Evolutionary conservation across 1,139 yeast species (phyloP).

Genomic region (Yamadazyma siamensis): DNA sequence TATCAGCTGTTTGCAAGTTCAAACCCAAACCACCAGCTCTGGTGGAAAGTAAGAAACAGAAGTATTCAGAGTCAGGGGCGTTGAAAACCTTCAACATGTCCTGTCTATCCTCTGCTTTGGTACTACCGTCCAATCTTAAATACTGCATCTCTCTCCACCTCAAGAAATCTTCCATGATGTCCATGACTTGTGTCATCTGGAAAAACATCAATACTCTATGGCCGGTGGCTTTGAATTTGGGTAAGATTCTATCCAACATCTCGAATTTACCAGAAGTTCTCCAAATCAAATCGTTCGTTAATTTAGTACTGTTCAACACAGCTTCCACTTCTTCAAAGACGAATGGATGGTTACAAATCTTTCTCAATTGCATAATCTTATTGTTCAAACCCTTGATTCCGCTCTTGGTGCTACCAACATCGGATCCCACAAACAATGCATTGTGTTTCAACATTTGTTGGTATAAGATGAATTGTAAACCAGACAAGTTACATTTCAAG

Average conservation of each 20-base stretch:
- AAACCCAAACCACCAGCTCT: constrained; percentile 91
- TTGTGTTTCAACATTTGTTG: constrained; percentile 75
- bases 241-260: constrained; percentile 67
- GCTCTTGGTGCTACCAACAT: constrained; percentile 40
- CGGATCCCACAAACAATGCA: constrained; percentile 56
- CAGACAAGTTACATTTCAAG: constrained; percentile 89
- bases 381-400: constrained; percentile 85
- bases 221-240: constrained; percentile 71
- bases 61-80: constrained; percentile 68
- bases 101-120: constrained; percentile 82
- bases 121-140: constrained; percentile 77
- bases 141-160: constrained; percentile 63
- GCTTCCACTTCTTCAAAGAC: constrained; percentile 94
- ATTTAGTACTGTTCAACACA: constrained; percentile 70
- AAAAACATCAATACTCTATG: constrained; percentile 79
- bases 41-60: constrained; percentile 75
- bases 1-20: constrained; percentile 83
- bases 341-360: constrained; percentile 96
- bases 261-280: constrained; percentile 78
- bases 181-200: constrained; percentile 89
- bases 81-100: constrained; percentile 65
- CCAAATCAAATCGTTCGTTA: constrained; percentile 73
- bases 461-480: constrained; percentile 76
- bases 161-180: constrained; percentile 82
- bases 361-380: constrained; percentile 92